phyloP scores from a whole-genome alignment of 805 yeast species.

The Sugiyamaella floridensis region DNA sequence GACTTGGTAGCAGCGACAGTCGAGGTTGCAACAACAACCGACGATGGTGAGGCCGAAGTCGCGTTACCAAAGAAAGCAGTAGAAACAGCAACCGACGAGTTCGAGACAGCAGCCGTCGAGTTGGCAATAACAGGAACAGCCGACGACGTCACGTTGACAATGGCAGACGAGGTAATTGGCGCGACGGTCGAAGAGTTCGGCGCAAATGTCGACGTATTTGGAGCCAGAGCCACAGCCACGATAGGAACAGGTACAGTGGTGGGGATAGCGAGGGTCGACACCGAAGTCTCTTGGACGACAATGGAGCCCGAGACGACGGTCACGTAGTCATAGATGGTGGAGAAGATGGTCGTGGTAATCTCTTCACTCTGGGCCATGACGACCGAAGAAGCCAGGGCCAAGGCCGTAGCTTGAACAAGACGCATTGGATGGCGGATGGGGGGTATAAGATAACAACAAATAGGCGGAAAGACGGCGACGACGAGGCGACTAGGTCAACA shows the following conservation, averaged over 20 bases:
- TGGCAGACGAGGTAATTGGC: conserved; percentile 1
- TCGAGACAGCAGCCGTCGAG: conserved; percentile 6
- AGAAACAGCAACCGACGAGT: background rate
- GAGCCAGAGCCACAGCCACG: conserved; percentile 14
- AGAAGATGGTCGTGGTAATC: conserved; percentile 19
- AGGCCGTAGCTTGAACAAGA: background rate
- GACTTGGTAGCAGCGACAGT: conserved; percentile 8
- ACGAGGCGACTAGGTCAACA: background rate
- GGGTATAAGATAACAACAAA: background rate
- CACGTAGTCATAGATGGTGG: conserved; percentile 21
- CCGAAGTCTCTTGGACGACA: conserved; percentile 9
- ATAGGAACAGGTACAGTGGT: conserved; percentile 12
- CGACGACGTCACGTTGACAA: background rate
- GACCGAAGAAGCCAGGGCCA: background rate
- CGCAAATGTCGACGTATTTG: background rate
- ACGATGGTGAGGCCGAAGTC: conserved; percentile 4
- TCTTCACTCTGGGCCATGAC: conserved; percentile 7
- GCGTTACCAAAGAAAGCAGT: conserved; percentile 2
- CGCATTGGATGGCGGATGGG: background rate
- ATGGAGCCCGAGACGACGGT: conserved; percentile 16
- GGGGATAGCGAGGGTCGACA: conserved; percentile 13
- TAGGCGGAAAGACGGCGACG: background rate
- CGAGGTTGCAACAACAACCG: conserved; percentile 10
- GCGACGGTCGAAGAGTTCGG: background rate
- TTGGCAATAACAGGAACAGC: background rate